Conservation (phyloP, 495 filamentous ascomycete species). For the Penicillium longicatenatum region DNA sequence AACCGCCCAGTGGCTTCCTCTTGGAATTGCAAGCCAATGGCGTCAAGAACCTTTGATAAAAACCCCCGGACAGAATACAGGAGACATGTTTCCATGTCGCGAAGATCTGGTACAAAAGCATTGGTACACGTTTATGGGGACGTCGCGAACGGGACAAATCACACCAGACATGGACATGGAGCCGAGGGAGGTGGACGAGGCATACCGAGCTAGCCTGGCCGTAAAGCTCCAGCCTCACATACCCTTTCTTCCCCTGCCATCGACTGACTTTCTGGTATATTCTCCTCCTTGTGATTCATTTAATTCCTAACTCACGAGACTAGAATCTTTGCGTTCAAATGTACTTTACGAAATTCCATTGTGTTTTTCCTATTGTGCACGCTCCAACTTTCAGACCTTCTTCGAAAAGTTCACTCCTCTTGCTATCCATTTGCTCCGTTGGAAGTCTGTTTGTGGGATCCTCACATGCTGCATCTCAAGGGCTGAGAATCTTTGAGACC, state of each 20-base stretch:
- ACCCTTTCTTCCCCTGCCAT: conserved; percentile 24
- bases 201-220: conserved; percentile 22
- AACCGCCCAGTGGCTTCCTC: not conserved
- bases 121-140: conserved; percentile 18
- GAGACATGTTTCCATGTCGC: not conserved
- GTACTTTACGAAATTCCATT: conserved; percentile 33
- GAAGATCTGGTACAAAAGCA: conserved; percentile 15
- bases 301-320: not conserved
- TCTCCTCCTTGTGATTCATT: not conserved
- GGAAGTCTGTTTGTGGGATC: conserved; percentile 36
- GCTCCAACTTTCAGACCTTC: conserved; percentile 33
- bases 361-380: conserved; percentile 34
- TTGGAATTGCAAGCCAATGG: not conserved
- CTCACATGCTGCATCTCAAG: conserved; percentile 24
- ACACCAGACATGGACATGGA: conserved; percentile 19
- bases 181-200: conserved; percentile 20
- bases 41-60: not conserved
- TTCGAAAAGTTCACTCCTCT: conserved; percentile 18
- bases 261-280: conserved; percentile 26
- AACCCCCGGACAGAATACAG: not conserved
- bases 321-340: conserved; percentile 33
- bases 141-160: conserved; percentile 9
- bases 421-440: conserved; percentile 29
- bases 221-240: conserved; percentile 23
- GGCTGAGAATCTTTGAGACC: conserved; percentile 32